Percentiles rank a stretch among this genome's conserved stretches.
Conservation (phyloP, 2,329 filamentous ascomycete species). For the Ophiostoma montium region DNA sequence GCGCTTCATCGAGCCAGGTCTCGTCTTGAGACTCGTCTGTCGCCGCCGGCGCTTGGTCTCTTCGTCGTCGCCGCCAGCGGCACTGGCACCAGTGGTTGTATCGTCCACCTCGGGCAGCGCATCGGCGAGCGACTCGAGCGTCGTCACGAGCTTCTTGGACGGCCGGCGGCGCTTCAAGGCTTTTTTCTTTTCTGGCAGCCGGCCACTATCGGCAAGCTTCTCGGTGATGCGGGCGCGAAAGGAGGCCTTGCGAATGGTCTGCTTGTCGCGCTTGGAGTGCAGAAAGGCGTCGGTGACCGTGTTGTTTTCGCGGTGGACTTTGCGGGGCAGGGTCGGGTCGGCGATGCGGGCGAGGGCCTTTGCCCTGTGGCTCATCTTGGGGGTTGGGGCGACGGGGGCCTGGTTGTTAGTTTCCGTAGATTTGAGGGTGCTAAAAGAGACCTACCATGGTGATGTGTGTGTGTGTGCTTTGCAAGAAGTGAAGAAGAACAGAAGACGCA, state of each 20-base stretch:
- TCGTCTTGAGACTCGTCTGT: slow-evolving; percentile 59
- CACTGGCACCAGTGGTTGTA: slow-evolving; percentile 18
- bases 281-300: slow-evolving; percentile 44
- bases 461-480: not conserved
- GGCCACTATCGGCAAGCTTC: slow-evolving; percentile 16
- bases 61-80: slow-evolving; percentile 20
- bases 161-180: slow-evolving; percentile 46
- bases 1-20: slow-evolving; percentile 67
- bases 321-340: slow-evolving; percentile 36
- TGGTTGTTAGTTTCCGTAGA: not conserved
- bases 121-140: slow-evolving; percentile 62
- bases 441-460: not conserved
- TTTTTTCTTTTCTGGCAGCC: slow-evolving; percentile 19
- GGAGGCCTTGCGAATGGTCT: slow-evolving; percentile 62
- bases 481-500: not conserved
- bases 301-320: slow-evolving; percentile 37
- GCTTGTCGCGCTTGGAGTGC: slow-evolving; percentile 71
- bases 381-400: slow-evolving; percentile 8
- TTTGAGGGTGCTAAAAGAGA: no score
- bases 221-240: slow-evolving; percentile 69
- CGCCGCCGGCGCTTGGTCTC: slow-evolving; percentile 45
- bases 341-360: slow-evolving; percentile 38
- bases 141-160: slow-evolving; percentile 64
- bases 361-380: slow-evolving; percentile 21
- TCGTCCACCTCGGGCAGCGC: slow-evolving; percentile 55